A percentile compares a stretch with the other conserved stretches of the same genome.
Evolutionary conservation across 23 red algal genomes (phyloP).

Genomic region (Agarophyton chilense): DNA sequence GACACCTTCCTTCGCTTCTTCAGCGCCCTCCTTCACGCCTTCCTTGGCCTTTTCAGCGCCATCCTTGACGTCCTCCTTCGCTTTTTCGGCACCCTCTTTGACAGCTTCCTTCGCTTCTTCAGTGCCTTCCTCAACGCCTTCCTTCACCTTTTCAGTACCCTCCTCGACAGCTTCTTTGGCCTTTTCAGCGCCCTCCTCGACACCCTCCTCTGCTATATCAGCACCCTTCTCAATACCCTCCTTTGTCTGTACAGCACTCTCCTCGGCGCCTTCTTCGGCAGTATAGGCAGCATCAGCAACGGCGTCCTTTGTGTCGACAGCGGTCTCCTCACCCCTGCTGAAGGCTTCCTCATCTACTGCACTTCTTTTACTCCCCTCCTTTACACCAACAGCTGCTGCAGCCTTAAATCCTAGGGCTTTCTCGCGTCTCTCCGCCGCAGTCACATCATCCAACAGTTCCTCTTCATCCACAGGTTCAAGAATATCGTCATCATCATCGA

Average conservation of each 20-base stretch:
- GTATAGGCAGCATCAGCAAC: neutral
- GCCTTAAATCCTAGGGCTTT: conserved; percentile 41
- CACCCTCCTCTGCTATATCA: neutral
- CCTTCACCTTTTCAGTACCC: neutral
- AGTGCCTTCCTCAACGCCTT: neutral
- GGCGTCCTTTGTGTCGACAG: neutral
- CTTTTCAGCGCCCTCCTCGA: neutral
- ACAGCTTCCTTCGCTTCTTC: neutral
- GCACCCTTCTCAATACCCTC: neutral
- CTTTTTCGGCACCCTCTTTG: neutral
- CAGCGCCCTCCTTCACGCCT: neutral
- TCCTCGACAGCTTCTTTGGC: neutral
- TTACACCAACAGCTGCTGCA: neutral
- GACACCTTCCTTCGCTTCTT: neutral
- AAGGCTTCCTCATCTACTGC: neutral
- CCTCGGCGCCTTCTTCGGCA: neutral
- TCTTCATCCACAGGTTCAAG: conserved; percentile 56
- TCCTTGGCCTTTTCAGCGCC: neutral
- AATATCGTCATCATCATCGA: conserved; percentile 51
- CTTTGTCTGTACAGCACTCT: neutral
- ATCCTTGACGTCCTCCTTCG: neutral
- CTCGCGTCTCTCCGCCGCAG: conserved; percentile 9
- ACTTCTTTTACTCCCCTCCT: neutral
- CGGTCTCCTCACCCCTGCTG: neutral
- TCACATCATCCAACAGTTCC: conserved; percentile 29